These are phyloP conservation scores for Nitzschia sp. DNA, from an alignment of 108 stramenopile species.

Conservation along the genomic window DNA sequence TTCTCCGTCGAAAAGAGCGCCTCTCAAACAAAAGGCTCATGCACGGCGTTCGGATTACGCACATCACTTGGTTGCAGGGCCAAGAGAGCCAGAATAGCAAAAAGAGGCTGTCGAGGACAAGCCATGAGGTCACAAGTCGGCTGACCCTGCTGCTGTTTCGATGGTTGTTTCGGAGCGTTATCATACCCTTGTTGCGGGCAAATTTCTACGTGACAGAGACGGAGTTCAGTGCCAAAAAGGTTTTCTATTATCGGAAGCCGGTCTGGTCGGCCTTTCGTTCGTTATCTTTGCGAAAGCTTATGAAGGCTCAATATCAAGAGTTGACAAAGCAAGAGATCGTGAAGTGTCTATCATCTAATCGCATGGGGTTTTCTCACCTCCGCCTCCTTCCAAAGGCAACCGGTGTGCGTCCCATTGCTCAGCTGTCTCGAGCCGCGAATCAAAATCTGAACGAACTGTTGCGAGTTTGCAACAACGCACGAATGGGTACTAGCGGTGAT, in stretches of 20 bases:
- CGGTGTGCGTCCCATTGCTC: conserved; percentile 82
- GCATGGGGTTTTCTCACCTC: conserved; percentile 67
- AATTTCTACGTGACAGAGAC: conserved; percentile 85
- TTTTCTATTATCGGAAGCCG: conserved; percentile 84
- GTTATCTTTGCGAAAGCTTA: conserved; percentile 58
- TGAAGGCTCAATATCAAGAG: conserved; percentile 50
- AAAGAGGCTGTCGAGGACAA: conserved; percentile 29
- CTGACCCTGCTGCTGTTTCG: conserved; percentile 56
- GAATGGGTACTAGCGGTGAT: background rate
- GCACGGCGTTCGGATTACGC: conserved; percentile 60
- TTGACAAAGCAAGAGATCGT: conserved; percentile 33
- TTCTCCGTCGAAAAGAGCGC: conserved; percentile 66
- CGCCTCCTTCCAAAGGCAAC: conserved; percentile 78
- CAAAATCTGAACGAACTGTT: background rate
- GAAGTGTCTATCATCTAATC: conserved; percentile 37
- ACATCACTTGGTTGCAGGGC: conserved; percentile 64
- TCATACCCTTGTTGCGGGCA: conserved; percentile 75
- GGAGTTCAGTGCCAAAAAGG: conserved; percentile 58
- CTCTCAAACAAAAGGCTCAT: conserved; percentile 65
- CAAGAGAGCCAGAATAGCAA: background rate
- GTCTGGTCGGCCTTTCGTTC: conserved; percentile 75
- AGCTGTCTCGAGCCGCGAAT: conserved; percentile 39
- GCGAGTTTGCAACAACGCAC: background rate
- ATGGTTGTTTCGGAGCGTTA: conserved; percentile 69
- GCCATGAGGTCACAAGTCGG: conserved; percentile 52